Percentiles rank a stretch among this genome's conserved stretches.
Evolutionary conservation across 805 yeast species (phyloP).

Genomic region (Saccharomyces eubayanus): DNA sequence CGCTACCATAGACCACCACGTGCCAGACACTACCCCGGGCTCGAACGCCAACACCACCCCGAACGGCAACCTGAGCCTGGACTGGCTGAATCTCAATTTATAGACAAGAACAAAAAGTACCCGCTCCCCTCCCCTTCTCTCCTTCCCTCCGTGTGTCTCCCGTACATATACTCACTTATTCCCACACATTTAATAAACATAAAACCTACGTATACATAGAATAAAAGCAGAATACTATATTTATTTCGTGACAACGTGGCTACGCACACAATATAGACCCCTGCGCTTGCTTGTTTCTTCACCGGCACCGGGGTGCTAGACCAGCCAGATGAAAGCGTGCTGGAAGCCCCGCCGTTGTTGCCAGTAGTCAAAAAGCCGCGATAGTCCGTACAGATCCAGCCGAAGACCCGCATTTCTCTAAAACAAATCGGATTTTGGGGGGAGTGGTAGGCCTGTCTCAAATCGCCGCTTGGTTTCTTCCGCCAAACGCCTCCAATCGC

Average conservation of each 20-base stretch:
- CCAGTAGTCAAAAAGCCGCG: no score
- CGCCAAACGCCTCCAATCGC: no score
- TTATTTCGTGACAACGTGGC: neutral
- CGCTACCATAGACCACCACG: neutral
- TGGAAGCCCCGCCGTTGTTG: no score
- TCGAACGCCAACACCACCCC: neutral
- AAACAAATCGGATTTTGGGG: no score
- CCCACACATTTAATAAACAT: neutral
- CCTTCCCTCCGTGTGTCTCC: neutral
- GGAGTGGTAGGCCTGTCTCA: no score
- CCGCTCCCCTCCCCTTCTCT: neutral
- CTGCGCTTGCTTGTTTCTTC: no score
- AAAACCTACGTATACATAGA: neutral
- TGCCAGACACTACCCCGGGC: neutral
- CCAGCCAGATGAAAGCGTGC: neutral
- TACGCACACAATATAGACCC: no score
- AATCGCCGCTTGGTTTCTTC: no score
- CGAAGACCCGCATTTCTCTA: no score
- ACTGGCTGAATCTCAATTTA: neutral
- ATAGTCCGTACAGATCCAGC: no score
- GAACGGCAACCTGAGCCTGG: neutral
- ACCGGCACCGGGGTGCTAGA: no score
- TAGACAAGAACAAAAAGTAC: neutral
- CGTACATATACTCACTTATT: neutral
- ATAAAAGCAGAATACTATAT: neutral